These are phyloP conservation scores for Cryomyces antarcticus DNA, from an alignment of 495 filamentous ascomycete genomes.

Conservation along the genomic window DNA sequence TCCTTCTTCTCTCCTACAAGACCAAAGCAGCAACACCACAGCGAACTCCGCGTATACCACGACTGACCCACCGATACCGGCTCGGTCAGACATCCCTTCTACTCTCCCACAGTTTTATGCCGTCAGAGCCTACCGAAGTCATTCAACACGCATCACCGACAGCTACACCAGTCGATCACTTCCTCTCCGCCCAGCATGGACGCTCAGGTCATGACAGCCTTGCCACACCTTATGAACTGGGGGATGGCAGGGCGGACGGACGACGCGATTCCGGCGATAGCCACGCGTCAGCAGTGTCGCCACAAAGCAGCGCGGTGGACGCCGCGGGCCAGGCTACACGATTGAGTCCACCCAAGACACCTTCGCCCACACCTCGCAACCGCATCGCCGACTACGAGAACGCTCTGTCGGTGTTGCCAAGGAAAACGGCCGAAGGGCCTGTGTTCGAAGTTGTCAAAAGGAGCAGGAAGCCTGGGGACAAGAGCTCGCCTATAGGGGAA, in stretches of 20 bases:
- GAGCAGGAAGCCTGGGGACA: slow-evolving; percentile 25
- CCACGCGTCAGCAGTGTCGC: not conserved
- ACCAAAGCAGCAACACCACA: too few species aligned
- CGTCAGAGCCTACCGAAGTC: slow-evolving; percentile 51
- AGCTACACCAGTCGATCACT: slow-evolving; percentile 21
- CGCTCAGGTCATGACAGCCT: slow-evolving; percentile 20
- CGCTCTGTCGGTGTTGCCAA: slow-evolving; percentile 25
- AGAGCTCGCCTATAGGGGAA: slow-evolving; percentile 27
- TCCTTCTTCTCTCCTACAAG: too few species aligned
- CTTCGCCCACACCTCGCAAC: slow-evolving; percentile 29
- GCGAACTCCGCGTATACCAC: too few species aligned
- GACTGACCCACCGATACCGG: slow-evolving; percentile 25
- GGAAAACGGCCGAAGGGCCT: slow-evolving; percentile 25
- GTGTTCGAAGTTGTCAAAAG: slow-evolving; percentile 45
- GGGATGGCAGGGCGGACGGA: not conserved
- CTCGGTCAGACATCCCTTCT: slow-evolving; percentile 41
- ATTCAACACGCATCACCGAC: slow-evolving; percentile 30
- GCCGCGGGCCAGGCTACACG: slow-evolving; percentile 4
- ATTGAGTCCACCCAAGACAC: slow-evolving; percentile 17
- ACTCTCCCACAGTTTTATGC: slow-evolving; percentile 58
- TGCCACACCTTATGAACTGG: slow-evolving; percentile 8
- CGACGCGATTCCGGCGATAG: not conserved
- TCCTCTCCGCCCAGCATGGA: slow-evolving; percentile 55
- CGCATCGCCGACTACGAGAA: slow-evolving; percentile 58
- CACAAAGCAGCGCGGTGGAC: slow-evolving; percentile 1